Evolutionary conservation across 2,329 filamentous ascomycete species (phyloP).

Genomic region (Stagonosporopsis vannaccii): DNA sequence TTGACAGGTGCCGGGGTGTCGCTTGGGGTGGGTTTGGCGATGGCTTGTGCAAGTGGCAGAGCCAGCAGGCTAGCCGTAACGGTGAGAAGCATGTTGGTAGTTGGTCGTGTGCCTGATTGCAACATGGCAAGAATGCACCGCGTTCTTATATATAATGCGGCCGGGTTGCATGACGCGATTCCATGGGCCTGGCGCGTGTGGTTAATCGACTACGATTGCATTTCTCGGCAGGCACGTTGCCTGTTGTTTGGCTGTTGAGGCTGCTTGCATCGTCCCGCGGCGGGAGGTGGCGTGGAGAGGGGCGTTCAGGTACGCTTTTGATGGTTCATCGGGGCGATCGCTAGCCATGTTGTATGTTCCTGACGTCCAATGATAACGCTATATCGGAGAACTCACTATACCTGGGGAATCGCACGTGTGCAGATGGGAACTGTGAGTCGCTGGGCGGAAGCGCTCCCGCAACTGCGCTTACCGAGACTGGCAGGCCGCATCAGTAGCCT

Average conservation of each 20-base stretch:
- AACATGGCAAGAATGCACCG: not conserved
- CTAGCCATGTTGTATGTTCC: not conserved
- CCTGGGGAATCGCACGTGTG: conserved; percentile 22
- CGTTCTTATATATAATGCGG: conserved; percentile 21
- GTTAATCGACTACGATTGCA: not conserved
- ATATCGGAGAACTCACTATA: not conserved
- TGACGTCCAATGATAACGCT: conserved; percentile 11
- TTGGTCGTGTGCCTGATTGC: conserved; percentile 11
- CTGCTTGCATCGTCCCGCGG: conserved; percentile 13
- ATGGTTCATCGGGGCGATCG: conserved; percentile 7
- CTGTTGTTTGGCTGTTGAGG: conserved; percentile 26
- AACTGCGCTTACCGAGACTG: conserved; percentile 17
- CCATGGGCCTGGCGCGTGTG: conserved; percentile 11
- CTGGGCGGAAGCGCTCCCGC: conserved; percentile 5
- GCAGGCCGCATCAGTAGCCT: conserved; percentile 11
- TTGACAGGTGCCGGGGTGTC: conserved; percentile 26
- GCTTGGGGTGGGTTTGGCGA: conserved; percentile 27
- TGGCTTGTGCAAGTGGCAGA: conserved; percentile 22
- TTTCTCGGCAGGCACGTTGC: conserved; percentile 22
- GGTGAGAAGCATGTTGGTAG: conserved; percentile 30
- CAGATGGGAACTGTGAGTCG: conserved; percentile 24
- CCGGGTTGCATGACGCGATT: conserved; percentile 18
- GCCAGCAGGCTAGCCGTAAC: conserved; percentile 26
- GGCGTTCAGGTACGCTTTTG: conserved; percentile 17
- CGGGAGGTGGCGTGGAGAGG: conserved; percentile 17